Conservation (phyloP, 1,284 basidiomycete genomes). For the Phellinidium pouzarii region DNA sequence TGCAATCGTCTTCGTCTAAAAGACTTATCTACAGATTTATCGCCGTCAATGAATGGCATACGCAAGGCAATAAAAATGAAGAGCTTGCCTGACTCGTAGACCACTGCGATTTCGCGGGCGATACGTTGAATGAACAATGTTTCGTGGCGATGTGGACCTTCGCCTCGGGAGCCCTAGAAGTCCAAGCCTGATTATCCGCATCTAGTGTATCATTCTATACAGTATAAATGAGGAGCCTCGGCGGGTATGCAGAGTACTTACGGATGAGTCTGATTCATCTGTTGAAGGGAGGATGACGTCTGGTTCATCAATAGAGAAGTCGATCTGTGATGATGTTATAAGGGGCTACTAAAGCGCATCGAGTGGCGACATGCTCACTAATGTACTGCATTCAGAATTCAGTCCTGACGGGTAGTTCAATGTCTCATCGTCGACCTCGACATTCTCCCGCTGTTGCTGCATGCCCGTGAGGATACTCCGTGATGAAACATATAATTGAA, state of each 20-base stretch:
- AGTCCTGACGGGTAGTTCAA: conserved; percentile 21
- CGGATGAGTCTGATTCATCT: not conserved
- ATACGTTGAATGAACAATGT: not conserved
- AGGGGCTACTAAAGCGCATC: not conserved
- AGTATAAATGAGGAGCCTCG: too few relatives aligned
- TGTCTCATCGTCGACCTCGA: conserved; percentile 17
- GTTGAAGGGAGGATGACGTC: not conserved
- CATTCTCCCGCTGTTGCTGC: conserved; percentile 21
- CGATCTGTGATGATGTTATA: conserved; percentile 21
- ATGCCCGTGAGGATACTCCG: conserved; percentile 3
- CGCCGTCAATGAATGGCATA: not conserved
- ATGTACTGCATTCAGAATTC: conserved; percentile 30
- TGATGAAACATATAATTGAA: not conserved
- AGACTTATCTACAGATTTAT: conserved; percentile 6
- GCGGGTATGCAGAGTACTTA: not conserved
- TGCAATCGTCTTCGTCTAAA: conserved; percentile 24
- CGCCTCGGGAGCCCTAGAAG: not conserved
- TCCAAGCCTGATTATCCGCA: conserved; percentile 10
- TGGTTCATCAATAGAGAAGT: conserved; percentile 21
- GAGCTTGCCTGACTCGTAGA: conserved; percentile 3
- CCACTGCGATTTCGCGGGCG: not conserved
- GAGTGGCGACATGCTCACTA: conserved; percentile 22
- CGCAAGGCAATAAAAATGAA: not conserved
- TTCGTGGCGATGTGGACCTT: not conserved
- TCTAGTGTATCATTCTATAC: not conserved